A percentile compares a stretch with the other conserved stretches of the same genome.
These are phyloP conservation scores for Neurospora terricola DNA, from an alignment of 495 filamentous ascomycete genomes.

Conservation along the genomic window DNA sequence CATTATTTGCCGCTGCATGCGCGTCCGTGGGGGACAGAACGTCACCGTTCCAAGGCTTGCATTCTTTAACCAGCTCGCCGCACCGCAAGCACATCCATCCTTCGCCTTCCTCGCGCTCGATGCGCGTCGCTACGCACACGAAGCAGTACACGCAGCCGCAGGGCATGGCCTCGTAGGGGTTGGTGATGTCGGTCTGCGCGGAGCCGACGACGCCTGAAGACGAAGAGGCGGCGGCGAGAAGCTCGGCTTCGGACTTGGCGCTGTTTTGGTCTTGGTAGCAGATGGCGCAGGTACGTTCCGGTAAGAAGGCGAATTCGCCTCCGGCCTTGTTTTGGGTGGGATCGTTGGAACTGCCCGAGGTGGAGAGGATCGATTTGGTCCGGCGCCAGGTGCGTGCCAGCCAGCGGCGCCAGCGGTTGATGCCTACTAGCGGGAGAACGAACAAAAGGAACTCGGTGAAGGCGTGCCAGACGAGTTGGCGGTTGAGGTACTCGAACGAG, in stretches of 20 bases:
- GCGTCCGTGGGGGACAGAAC: too few species aligned
- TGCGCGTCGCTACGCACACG: conserved; percentile 81
- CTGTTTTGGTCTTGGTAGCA: conserved; percentile 91
- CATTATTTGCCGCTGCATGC: conserved; percentile 43
- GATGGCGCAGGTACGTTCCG: conserved; percentile 93
- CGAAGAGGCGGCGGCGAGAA: conserved; percentile 51
- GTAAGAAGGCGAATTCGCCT: conserved; percentile 76
- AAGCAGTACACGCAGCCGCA: conserved; percentile 96
- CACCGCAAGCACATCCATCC: conserved; percentile 94
- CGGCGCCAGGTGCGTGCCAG: conserved; percentile 73
- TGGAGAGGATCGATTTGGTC: conserved; percentile 51
- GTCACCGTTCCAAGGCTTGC: conserved; percentile 87
- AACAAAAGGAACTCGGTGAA: conserved; percentile 98
- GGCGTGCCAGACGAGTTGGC: conserved; percentile 96
- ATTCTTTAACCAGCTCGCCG: conserved; percentile 75
- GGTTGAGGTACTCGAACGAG: conserved; percentile 94
- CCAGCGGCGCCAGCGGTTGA: conserved; percentile 88
- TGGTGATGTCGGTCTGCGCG: conserved; percentile 88
- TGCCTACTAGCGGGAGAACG: conserved; percentile 84
- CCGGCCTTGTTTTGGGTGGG: conserved; percentile 36
- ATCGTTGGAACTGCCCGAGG: conserved; percentile 16
- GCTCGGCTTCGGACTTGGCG: conserved; percentile 55
- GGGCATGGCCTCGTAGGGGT: conserved; percentile 85
- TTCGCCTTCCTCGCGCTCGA: conserved; percentile 90
- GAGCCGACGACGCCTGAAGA: conserved; percentile 72